These are phyloP conservation scores for Fraxinus anomala DNA, from an alignment of 257 asterid species.

Conservation along the genomic window DNA sequence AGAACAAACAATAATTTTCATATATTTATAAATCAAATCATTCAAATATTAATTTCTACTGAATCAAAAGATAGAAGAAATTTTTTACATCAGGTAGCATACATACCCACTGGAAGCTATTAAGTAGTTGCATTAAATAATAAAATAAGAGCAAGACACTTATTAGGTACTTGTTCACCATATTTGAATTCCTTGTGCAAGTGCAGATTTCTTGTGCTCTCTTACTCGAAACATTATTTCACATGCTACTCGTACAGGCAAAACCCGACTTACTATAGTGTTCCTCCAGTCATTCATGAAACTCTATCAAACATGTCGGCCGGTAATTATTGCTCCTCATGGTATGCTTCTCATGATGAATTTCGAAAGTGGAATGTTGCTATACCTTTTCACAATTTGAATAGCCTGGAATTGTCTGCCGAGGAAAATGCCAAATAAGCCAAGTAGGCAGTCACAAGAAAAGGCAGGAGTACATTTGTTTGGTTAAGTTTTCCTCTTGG, in stretches of 20 bases:
- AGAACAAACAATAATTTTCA: no score
- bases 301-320: conserved; percentile 55
- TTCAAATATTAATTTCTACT: no score
- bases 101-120: no score
- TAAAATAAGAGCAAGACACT: no score
- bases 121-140: no score
- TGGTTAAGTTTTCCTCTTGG: conserved; percentile 60
- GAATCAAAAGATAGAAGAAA: no score
- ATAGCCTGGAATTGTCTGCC: conserved; percentile 37
- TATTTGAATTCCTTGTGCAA: no score
- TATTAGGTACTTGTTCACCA: no score
- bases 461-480: conserved; percentile 26
- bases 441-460: not conserved
- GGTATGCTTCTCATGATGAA: conserved; percentile 70
- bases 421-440: conserved; percentile 29
- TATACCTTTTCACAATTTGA: conserved; percentile 62
- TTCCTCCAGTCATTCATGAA: conserved; percentile 63
- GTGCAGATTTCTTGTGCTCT: no score
- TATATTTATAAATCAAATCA: not conserved
- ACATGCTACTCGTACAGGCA: conserved; percentile 88
- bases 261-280: conserved; percentile 63
- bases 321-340: conserved; percentile 69
- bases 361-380: conserved; percentile 54
- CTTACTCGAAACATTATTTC: conserved; percentile 46
- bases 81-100: no score